Evolutionary conservation across 139 green algal genomes (phyloP), one percentile per base, ranked within the genome.

Genomic region (Penium margaritaceum): DNA sequence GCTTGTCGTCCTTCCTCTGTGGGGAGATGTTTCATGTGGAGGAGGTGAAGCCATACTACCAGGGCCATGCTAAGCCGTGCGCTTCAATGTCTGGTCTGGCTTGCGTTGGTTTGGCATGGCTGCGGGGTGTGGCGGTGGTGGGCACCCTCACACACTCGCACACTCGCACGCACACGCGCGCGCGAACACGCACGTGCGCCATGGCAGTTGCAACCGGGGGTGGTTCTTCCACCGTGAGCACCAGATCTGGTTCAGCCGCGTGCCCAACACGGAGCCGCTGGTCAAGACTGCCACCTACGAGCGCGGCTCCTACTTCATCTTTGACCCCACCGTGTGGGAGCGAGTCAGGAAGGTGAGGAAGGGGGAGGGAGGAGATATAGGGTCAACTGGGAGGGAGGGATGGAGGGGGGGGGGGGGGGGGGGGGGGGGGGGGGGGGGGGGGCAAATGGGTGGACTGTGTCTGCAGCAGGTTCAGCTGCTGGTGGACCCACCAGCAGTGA

Each of bases 231-330:
- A 96, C 83, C 89, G 88, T 32, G 85, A 88, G 75, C 80, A 86
- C 63, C 84, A 90, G 72, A 74, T 89, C 15, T 98, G 93, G 93
- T 85, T 98, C 46, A 88, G 89, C 36, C 78, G 87, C 5, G 88
- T 88, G 1, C 85, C 88, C 29, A 88, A 87, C 81, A 90, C 86
- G 0, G 84, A 94, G 67, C 85, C 90, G 0, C 51, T 88, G 21
- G 80, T 89, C 63, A 97, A 97, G 73, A 92, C 83, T 0, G 79
- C 86, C n/a, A 71, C 72, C 9, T 87, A 84, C 46, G 92, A 97
- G 84, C 89, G 89, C n/a, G 90, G 92, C 24, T 87, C 88, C 1
- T 97, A 93, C 84, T 85, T 91, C 47, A 82, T 98, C 34, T 98
- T 98, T 76, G 92, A 98, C 81, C 83, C 85, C 34, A 80, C 65